Evolutionary conservation across 257 asterid species (phyloP).

Genomic region (Jasminum sambac): DNA sequence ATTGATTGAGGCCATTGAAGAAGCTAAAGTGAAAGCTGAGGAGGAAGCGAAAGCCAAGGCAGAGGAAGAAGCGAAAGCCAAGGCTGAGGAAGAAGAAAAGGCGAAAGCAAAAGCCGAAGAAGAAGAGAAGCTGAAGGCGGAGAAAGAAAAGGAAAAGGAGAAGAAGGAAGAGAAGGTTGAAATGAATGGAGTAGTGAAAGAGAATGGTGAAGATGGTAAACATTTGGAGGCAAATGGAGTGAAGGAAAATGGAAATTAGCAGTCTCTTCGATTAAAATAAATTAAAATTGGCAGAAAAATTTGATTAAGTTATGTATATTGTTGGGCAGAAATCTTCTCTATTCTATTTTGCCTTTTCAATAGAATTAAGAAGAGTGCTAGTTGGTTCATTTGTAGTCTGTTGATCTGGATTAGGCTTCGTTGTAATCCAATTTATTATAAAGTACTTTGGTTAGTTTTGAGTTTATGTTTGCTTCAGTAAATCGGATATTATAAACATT

Average conservation of each 20-base stretch:
- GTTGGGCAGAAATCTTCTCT: too few species aligned
- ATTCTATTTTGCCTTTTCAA: too few species aligned
- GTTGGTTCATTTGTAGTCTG: too few species aligned
- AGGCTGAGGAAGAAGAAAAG: background rate
- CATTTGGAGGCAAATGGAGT: background rate
- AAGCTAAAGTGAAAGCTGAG: background rate
- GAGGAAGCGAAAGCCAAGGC: conserved; percentile 9
- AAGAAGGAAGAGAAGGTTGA: background rate
- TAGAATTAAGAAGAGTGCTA: too few species aligned
- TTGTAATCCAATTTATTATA: too few species aligned
- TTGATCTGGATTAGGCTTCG: too few species aligned
- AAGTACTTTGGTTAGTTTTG: too few species aligned
- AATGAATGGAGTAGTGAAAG: background rate
- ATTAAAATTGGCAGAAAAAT: too few species aligned
- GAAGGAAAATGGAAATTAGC: background rate
- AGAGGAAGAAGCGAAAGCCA: background rate
- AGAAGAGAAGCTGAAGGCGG: background rate
- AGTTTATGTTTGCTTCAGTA: too few species aligned
- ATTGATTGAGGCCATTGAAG: conserved; percentile 24
- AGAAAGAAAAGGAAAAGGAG: background rate
- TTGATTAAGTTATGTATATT: background rate
- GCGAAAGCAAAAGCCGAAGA: conserved; percentile 11
- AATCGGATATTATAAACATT: too few species aligned
- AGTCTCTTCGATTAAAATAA: background rate
- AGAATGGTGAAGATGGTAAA: background rate